Conservation (phyloP, 1,284 basidiomycete genomes). For the Cerrena zonata region DNA sequence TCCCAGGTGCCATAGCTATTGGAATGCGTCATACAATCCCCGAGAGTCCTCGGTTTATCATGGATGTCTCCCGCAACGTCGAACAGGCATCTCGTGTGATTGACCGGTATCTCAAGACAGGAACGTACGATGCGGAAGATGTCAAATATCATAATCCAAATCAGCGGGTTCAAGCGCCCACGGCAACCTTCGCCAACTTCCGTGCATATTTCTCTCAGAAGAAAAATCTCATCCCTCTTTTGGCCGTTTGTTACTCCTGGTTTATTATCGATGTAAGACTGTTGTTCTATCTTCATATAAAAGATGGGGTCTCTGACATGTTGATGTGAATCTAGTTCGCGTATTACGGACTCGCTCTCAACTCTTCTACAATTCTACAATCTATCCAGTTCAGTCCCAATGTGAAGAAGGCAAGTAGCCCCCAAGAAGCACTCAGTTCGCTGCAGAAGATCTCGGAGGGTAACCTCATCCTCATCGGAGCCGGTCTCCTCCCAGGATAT, state of each 20-base stretch:
- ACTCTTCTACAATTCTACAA: constrained; percentile 60
- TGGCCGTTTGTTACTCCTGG: constrained; percentile 51
- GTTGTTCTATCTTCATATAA: constrained; percentile 13
- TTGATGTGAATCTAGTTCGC: constrained; percentile 65
- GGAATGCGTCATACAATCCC: constrained; percentile 78
- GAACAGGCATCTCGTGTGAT: constrained; percentile 68
- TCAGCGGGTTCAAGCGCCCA: constrained; percentile 55
- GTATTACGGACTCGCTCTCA: constrained; percentile 79
- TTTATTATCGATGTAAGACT: constrained; percentile 54
- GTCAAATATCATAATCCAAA: constrained; percentile 39
- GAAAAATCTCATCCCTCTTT: constrained; percentile 56
- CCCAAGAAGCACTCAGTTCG: constrained; percentile 26
- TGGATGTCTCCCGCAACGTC: constrained; percentile 84
- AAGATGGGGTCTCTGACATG: background rate
- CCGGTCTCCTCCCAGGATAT: constrained; percentile 27
- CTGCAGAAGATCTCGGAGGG: constrained; percentile 22
- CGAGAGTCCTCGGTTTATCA: constrained; percentile 80
- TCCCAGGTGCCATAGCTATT: constrained; percentile 61
- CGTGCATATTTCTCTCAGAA: constrained; percentile 51
- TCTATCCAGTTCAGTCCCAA: constrained; percentile 43
- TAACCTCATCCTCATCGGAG: constrained; percentile 25
- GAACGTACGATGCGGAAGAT: constrained; percentile 47
- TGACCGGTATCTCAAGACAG: constrained; percentile 54
- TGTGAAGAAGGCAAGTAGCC: constrained; percentile 6
- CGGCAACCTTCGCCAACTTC: constrained; percentile 63